phyloP scores from a whole-genome alignment of 2,329 filamentous ascomycete species.

The Seiridium cupressi region DNA sequence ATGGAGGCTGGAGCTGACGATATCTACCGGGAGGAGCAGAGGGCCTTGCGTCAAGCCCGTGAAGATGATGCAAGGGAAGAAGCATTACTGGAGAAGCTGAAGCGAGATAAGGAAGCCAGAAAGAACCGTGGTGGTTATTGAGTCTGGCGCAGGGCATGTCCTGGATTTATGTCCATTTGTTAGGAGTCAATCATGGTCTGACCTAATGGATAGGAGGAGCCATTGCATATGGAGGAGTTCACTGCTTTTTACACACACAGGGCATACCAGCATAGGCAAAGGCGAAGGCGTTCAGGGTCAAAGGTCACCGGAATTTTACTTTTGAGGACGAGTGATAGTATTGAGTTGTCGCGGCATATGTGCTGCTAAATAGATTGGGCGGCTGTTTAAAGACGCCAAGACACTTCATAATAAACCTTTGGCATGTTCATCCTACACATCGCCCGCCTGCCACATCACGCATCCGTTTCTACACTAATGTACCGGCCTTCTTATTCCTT shows the following conservation, averaged over 20 bases:
- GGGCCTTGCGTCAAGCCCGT: constrained; percentile 60
- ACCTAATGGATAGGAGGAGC: neutral
- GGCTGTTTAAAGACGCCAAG: too few relatives aligned
- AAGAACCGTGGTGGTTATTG: constrained; percentile 18
- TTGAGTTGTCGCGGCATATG: too few relatives aligned
- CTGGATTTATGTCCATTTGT: neutral
- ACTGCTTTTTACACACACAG: constrained; percentile 1
- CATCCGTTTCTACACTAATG: too few relatives aligned
- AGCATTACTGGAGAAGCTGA: constrained; percentile 36
- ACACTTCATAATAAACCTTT: too few relatives aligned
- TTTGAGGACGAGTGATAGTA: too few relatives aligned
- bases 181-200: neutral
- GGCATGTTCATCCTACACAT: too few relatives aligned
- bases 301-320: neutral
- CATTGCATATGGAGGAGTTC: constrained; percentile 5
- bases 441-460: too few relatives aligned
- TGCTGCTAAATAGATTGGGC: neutral
- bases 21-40: constrained; percentile 68
- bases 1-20: constrained; percentile 78
- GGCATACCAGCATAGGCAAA: constrained; percentile 4
- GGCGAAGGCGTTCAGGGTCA: constrained; percentile 1
- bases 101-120: constrained; percentile 34
- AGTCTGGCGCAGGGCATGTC: neutral
- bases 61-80: constrained; percentile 61
- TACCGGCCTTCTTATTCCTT: too few relatives aligned